Conservation (phyloP, 768 basidiomycete genomes). For the Boletus rubroflammeus region DNA sequence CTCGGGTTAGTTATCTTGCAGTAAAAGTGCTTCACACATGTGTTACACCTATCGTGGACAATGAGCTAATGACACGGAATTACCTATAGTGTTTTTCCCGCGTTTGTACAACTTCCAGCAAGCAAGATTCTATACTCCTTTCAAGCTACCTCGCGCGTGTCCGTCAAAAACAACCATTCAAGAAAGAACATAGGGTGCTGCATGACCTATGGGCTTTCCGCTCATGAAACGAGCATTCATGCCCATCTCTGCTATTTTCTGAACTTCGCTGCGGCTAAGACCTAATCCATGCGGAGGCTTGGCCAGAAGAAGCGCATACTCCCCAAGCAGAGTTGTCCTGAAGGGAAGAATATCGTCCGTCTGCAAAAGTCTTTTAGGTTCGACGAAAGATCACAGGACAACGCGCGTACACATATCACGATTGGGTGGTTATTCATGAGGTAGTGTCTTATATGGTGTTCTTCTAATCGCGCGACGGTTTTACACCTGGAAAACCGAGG, state of each 20-base stretch:
- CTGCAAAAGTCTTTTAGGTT: slow-evolving; percentile 35
- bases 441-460: slow-evolving; percentile 71
- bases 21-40: not conserved
- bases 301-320: slow-evolving; percentile 79
- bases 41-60: not conserved
- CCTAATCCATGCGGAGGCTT: slow-evolving; percentile 69
- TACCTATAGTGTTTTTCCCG: not conserved
- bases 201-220: not conserved
- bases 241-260: slow-evolving; percentile 56
- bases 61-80: not conserved
- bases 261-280: slow-evolving; percentile 54
- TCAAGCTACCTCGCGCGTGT: not conserved
- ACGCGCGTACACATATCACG: slow-evolving; percentile 61
- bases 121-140: not conserved
- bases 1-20: not conserved
- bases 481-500: slow-evolving; percentile 48
- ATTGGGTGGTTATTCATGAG: slow-evolving; percentile 63
- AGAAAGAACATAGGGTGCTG: not conserved
- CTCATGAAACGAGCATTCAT: slow-evolving; percentile 37
- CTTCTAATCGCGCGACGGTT: slow-evolving; percentile 59
- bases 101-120: not conserved
- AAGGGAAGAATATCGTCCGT: slow-evolving; percentile 83
- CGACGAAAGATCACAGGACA: not conserved
- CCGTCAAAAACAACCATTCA: not conserved
- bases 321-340: slow-evolving; percentile 65